phyloP scores from a whole-genome alignment of 768 basidiomycete species.

The Polyporus arcularius region DNA sequence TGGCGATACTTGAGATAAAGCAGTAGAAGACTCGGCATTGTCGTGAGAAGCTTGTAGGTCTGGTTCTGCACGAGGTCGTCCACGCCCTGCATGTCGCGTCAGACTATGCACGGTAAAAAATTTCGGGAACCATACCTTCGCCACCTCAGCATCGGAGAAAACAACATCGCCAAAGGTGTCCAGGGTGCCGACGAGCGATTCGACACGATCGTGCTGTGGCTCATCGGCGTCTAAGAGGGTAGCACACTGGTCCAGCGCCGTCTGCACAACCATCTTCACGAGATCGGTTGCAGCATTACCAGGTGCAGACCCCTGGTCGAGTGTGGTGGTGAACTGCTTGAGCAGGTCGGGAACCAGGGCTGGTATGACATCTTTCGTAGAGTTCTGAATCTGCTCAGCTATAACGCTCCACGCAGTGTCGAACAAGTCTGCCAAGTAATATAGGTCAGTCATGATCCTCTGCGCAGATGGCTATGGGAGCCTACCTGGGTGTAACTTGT shows the following conservation, averaged over 20 bases:
- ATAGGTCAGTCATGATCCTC: background rate
- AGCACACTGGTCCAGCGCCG: slow-evolving; percentile 36
- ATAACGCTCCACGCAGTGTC: slow-evolving; percentile 50
- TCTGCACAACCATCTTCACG: slow-evolving; percentile 36
- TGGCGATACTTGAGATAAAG: slow-evolving; percentile 51
- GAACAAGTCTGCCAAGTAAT: slow-evolving; percentile 42
- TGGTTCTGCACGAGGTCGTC: slow-evolving; percentile 46
- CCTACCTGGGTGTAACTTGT: slow-evolving; percentile 31
- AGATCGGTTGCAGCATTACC: slow-evolving; percentile 31
- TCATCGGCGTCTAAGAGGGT: slow-evolving; percentile 25
- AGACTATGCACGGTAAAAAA: background rate
- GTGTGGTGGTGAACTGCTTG: slow-evolving; percentile 44
- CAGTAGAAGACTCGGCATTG: slow-evolving; percentile 47
- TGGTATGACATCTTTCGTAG: slow-evolving; percentile 21
- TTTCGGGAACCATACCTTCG: slow-evolving; percentile 41
- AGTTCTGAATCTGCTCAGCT: slow-evolving; percentile 28
- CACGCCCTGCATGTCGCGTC: slow-evolving; percentile 37
- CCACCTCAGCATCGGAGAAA: slow-evolving; percentile 45
- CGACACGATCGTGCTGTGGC: slow-evolving; percentile 19
- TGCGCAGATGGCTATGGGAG: background rate
- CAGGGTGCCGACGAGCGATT: slow-evolving; percentile 45
- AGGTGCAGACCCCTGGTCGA: slow-evolving; percentile 33
- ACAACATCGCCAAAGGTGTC: slow-evolving; percentile 53
- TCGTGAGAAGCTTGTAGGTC: slow-evolving; percentile 40
- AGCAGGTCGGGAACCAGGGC: slow-evolving; percentile 47